Percentiles rank a stretch among this genome's conserved stretches.
Evolutionary conservation across 1,284 basidiomycete species (phyloP).

Genomic region (Ceraceosorus bombacis): DNA sequence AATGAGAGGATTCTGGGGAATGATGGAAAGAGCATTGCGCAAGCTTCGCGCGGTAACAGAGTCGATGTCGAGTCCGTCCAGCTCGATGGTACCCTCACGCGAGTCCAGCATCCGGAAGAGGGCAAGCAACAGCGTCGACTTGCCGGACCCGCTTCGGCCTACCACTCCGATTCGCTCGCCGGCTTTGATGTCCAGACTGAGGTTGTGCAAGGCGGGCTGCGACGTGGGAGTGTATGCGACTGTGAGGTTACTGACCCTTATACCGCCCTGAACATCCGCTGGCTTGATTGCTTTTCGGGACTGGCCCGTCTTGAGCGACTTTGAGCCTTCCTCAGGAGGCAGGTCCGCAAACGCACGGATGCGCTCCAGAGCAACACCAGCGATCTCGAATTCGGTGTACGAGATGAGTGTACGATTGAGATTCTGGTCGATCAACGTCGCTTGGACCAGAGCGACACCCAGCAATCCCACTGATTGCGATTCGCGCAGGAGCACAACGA

Average conservation of each 20-base stretch:
- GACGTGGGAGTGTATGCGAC: constrained; percentile 22
- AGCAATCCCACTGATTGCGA: constrained; percentile 28
- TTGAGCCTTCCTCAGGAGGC: constrained; percentile 19
- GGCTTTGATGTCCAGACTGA: constrained; percentile 20
- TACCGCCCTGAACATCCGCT: constrained; percentile 11
- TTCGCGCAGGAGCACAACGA: constrained; percentile 27
- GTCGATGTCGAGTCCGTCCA: constrained; percentile 23
- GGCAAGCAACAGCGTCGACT: constrained; percentile 32
- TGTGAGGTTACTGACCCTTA: constrained; percentile 21
- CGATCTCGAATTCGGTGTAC: constrained; percentile 48
- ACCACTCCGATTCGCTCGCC: constrained; percentile 28
- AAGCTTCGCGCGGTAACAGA: constrained; percentile 5
- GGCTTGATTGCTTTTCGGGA: neutral
- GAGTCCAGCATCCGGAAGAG: constrained; percentile 33
- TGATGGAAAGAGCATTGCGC: constrained; percentile 3
- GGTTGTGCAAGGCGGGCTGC: constrained; percentile 24
- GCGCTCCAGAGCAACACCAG: constrained; percentile 45
- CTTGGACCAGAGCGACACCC: constrained; percentile 45
- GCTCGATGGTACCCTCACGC: constrained; percentile 22
- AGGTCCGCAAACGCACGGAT: constrained; percentile 41
- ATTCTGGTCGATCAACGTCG: constrained; percentile 21
- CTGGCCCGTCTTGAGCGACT: neutral
- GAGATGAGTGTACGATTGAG: constrained; percentile 29
- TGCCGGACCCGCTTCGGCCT: constrained; percentile 30
- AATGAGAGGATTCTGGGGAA: constrained; percentile 10